phyloP scores from a whole-genome alignment of 306 rosid species.

The Arachis hypogaea region DNA sequence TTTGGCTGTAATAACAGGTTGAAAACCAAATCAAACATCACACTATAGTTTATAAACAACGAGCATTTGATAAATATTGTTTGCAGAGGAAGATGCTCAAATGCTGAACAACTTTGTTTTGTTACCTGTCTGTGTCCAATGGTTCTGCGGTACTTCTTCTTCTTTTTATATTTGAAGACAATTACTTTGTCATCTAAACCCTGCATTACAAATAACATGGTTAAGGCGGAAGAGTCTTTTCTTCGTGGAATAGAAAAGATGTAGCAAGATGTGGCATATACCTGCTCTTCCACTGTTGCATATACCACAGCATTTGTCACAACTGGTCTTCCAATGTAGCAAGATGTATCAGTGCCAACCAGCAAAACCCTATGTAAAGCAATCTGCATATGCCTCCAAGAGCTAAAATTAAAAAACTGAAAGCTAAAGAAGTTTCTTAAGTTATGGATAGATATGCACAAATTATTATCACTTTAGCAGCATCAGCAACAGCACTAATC shows the following conservation, averaged over 20 bases:
- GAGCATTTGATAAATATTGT: not conserved
- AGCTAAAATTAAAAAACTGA: slow-evolving; percentile 32
- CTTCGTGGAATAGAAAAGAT: not conserved
- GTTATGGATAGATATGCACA: not conserved
- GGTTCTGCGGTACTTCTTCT: slow-evolving; percentile 87
- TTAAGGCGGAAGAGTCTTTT: slow-evolving; percentile 15
- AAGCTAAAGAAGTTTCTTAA: not conserved
- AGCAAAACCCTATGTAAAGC: slow-evolving; percentile 87
- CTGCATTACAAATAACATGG: slow-evolving; percentile 48
- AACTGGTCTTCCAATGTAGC: slow-evolving; percentile 88
- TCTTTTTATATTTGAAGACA: slow-evolving; percentile 87
- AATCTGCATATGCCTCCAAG: slow-evolving; percentile 56
- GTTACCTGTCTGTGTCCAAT: slow-evolving; percentile 95
- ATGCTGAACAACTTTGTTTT: not conserved
- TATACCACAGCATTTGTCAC: slow-evolving; percentile 96
- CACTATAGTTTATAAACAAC: not conserved
- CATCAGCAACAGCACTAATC: not conserved
- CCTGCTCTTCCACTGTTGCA: slow-evolving; percentile 98
- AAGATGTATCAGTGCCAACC: slow-evolving; percentile 77
- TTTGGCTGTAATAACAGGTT: slow-evolving; percentile 73
- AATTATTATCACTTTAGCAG: slow-evolving; percentile 11
- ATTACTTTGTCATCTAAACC: slow-evolving; percentile 75
- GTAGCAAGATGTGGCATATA: slow-evolving; percentile 37
- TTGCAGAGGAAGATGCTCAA: slow-evolving; percentile 21
- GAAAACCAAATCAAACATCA: slow-evolving; percentile 43